Evolutionary conservation across 805 yeast genomes (phyloP).

Genomic region (Ogataea trehaloabstinens): DNA sequence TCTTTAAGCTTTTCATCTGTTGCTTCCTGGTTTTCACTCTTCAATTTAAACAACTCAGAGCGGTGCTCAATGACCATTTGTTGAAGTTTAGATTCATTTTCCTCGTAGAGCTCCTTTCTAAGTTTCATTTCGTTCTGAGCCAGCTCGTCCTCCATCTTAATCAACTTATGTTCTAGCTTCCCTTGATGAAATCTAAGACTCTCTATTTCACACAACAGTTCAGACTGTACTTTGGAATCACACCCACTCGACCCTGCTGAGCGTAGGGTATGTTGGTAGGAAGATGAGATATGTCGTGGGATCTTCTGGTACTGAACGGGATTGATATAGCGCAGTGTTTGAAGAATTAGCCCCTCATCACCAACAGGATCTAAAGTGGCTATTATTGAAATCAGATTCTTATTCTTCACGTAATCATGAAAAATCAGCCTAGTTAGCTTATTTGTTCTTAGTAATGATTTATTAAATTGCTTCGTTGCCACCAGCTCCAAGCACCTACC

Average conservation of each 20-base stretch:
- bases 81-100: constrained; percentile 35
- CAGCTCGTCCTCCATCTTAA: constrained; percentile 24
- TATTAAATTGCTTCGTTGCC: constrained; percentile 36
- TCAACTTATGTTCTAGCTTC: constrained; percentile 21
- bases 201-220: constrained; percentile 27
- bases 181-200: constrained; percentile 23
- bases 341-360: constrained; percentile 33
- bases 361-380: constrained; percentile 40
- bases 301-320: constrained; percentile 29
- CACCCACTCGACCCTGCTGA: constrained; percentile 3
- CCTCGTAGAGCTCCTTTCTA: constrained; percentile 29
- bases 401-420: constrained; percentile 39
- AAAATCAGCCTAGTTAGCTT: constrained; percentile 49
- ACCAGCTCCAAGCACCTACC: constrained; percentile 48
- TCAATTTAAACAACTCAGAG: constrained; percentile 31
- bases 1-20: constrained; percentile 32
- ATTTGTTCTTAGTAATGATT: constrained; percentile 44
- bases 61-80: constrained; percentile 36
- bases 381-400: constrained; percentile 33
- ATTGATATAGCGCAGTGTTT: constrained; percentile 30
- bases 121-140: constrained; percentile 29
- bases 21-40: constrained; percentile 20
- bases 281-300: constrained; percentile 21
- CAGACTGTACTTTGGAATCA: constrained; percentile 17
- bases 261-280: constrained; percentile 5